Evolutionary conservation across 495 filamentous ascomycete genomes (phyloP), one percentile per base, ranked within the genome.

Genomic region (Cercophora sp.): DNA sequence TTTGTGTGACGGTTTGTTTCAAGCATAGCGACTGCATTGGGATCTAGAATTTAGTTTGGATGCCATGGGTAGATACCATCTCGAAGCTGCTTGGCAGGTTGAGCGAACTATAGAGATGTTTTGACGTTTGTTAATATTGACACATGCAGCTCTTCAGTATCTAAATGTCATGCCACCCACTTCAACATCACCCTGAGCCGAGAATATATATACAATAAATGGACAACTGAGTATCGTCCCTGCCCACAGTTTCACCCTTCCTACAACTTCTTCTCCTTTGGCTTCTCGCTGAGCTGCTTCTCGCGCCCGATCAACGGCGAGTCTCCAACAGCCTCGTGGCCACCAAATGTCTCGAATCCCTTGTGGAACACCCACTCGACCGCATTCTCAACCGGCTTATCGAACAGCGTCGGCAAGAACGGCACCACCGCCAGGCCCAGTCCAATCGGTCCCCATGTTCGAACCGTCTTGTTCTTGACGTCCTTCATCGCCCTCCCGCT

Each of bases 401-500:
- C 93, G 64, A 97, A 98, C 34, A 96, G 63, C 50, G 78, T 91
- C 0, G 93, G 93, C 39, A 98, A 71, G 68, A 89, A 87, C 6
- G 93, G 93, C 19, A 98, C 92, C 27, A 91, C 82, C 4, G 88
- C 75, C 42, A 98, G 72, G 46, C 93, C 93, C 25, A 98, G 79
- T 57, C 93, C 93, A 37, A 98, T 95, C 4, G 93, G 93, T 9
- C 82, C 85, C 83, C 84, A 98, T 0, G 88, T 90, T 50, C 91
- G 72, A 8, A 96, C 54, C 8, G 75, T 79, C 42, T 73, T 70
- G 62, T 83, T 93, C 78, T 93, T 91, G 18, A 72, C 73, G 60
- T 86, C 74, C 70, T 91, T 96, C 67, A 98, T 56, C 49, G 90
- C 88, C 6, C 74, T 72, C 0, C 93, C 89, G 6, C 85, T 88